phyloP scores from a whole-genome alignment of 2,329 filamentous ascomycete species.

The Fusarium austroafricanum region DNA sequence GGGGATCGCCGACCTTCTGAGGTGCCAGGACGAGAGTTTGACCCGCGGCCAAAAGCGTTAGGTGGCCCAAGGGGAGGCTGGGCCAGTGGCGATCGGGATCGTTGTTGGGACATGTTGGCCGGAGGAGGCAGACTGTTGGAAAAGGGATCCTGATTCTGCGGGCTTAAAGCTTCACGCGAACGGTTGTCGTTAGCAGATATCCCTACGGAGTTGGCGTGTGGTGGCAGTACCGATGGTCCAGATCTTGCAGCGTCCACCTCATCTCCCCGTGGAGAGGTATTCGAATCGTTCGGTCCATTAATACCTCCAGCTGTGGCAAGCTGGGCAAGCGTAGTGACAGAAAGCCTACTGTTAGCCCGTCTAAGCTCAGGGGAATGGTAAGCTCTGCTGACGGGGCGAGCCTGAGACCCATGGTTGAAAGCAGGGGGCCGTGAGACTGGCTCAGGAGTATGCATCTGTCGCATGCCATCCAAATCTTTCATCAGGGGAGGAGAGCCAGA shows the following conservation, averaged over 20 bases:
- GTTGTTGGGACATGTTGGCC: conserved; percentile 55
- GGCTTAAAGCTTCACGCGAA: conserved; percentile 65
- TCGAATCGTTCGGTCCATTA: conserved; percentile 54
- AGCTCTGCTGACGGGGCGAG: conserved; percentile 74
- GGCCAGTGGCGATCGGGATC: conserved; percentile 60
- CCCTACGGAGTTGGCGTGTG: conserved; percentile 62
- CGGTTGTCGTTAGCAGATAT: conserved; percentile 66
- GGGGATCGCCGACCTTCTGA: conserved; percentile 49
- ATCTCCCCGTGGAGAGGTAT: conserved; percentile 46
- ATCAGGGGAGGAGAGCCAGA: conserved; percentile 53
- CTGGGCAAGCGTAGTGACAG: conserved; percentile 82
- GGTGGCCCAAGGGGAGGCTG: conserved; percentile 49
- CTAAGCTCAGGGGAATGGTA: conserved; percentile 82
- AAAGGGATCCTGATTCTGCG: conserved; percentile 51
- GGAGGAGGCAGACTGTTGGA: conserved; percentile 56
- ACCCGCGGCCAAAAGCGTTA: conserved; percentile 49
- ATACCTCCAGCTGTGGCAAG: conserved; percentile 76
- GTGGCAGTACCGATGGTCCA: conserved; percentile 63
- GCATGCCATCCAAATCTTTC: conserved; percentile 65
- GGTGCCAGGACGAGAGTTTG: conserved; percentile 49
- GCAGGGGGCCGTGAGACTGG: conserved; percentile 83
- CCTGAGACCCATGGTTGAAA: conserved; percentile 80
- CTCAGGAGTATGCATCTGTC: conserved; percentile 72
- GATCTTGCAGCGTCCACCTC: conserved; percentile 50
- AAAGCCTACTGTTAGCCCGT: conserved; percentile 85